Evolutionary conservation across 306 rosid species (phyloP).

Genomic region (Chamaecrista fasciculata): DNA sequence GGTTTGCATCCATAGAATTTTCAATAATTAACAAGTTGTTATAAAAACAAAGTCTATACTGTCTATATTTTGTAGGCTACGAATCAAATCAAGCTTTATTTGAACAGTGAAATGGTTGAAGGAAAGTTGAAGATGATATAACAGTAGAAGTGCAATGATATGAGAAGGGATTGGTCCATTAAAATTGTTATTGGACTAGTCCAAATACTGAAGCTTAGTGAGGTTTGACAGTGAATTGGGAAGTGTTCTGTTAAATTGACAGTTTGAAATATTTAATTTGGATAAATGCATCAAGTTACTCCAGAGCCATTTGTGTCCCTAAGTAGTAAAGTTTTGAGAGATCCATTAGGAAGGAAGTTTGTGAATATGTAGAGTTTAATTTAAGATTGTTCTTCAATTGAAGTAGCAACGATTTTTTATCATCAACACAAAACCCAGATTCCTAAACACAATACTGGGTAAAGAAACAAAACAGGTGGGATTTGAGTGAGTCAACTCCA

Average conservation of each 20-base stretch:
- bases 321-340: too few species aligned
- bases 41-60: conserved; percentile 43
- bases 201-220: neutral
- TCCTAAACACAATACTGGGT: too few species aligned
- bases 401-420: too few species aligned
- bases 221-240: neutral
- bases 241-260: neutral
- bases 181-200: neutral
- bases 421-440: too few species aligned
- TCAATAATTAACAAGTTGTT: conserved; percentile 26
- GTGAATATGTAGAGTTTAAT: too few species aligned
- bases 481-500: too few species aligned
- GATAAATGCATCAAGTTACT: neutral
- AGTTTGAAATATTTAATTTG: neutral
- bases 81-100: neutral
- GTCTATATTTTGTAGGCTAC: conserved; percentile 4
- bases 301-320: neutral
- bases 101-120: neutral
- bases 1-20: neutral
- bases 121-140: neutral
- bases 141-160: neutral
- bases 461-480: too few species aligned
- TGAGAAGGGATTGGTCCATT: neutral
- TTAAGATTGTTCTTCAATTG: too few species aligned
- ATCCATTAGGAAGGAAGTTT: too few species aligned